Base-by-base conservation (phyloP, 2,329 filamentous ascomycete genomes). In the Ampelomyces quisqualis region DNA sequence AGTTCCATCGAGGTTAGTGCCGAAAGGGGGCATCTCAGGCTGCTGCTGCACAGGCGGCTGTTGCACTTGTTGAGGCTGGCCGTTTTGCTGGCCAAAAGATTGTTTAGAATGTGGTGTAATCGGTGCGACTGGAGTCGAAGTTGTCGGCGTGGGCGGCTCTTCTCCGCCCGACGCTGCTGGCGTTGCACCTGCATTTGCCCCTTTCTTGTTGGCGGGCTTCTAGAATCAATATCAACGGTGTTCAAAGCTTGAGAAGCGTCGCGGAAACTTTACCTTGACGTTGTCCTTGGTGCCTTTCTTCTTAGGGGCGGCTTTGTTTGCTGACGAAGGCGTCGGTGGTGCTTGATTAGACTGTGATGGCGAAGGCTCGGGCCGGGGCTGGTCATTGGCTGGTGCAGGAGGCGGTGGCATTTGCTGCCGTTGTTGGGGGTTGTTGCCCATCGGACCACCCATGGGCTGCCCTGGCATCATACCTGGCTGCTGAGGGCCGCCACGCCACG, bases 301-400 rank as follows among this genome's bases (percentile, higher is more conserved):
- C 51, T 88, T 90, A 1, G 86, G 85, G 22, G 80, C 82, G 3
- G 84, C 70, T 73, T 91, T 91, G 61, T 82, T 84, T 2, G 74
- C 67, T 62, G 88, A 85, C 36, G 81, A 83, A 1, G 88, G 88
- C 3, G 88, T 93, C 1, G 87, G 87, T 1, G 88, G 87, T 23
- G 84, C 85, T 34, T 58, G 54, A 31, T 71, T 63, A 18, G 67
- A 66, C 47, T 71, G 70, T 23, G 70, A 68, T 13, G 74, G 74
- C 43, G 73, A 76, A 35, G 73, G 73, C 37, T 75, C 70, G 8
- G 72, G 71, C 19, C 71, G 63, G 14, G 65, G 60, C 35, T 69
- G 67, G 35, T 69, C 65, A 41, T 59, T 68, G 20, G 64, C 55
- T n/a, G 69, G 62, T 10, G 73, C 72, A 23, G 73, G 74, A n/a